These are phyloP conservation scores for Pseudevernia furfuracea DNA, from an alignment of 495 filamentous ascomycete genomes.

Conservation along the genomic window DNA sequence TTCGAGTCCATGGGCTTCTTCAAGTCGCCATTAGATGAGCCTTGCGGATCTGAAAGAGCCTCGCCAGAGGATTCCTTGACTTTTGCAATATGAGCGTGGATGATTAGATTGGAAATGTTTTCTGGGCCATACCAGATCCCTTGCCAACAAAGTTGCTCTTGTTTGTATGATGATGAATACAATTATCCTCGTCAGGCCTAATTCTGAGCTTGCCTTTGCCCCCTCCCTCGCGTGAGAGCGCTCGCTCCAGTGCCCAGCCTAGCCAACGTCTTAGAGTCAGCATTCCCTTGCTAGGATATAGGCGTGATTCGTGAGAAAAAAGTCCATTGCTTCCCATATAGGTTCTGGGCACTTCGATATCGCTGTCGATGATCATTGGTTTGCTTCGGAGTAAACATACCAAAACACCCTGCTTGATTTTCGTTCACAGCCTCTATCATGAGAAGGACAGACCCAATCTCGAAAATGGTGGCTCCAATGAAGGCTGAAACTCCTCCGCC, in stretches of 20 bases:
- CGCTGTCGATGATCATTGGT: not conserved
- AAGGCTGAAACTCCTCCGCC: conserved; percentile 60
- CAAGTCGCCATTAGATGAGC: not conserved
- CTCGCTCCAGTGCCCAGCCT: conserved; percentile 53
- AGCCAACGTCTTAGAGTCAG: not conserved
- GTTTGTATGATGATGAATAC: conserved; percentile 52
- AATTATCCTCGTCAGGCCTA: conserved; percentile 30
- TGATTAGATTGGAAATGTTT: not conserved
- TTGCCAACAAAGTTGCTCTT: conserved; percentile 40
- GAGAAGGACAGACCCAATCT: conserved; percentile 56
- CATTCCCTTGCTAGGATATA: not conserved
- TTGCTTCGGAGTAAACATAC: not conserved
- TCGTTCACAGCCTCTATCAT: conserved; percentile 62
- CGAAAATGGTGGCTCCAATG: conserved; percentile 63
- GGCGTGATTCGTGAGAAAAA: not conserved
- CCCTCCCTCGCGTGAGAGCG: not conserved
- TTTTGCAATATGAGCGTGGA: not conserved
- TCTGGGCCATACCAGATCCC: conserved; percentile 17
- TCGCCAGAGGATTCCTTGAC: conserved; percentile 8
- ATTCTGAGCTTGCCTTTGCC: conserved; percentile 4
- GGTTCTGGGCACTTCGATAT: not conserved
- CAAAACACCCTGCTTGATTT: conserved; percentile 58
- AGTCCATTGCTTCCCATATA: not conserved
- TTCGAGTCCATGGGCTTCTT: conserved; percentile 4
- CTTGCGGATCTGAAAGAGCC: not conserved